These are phyloP conservation scores for Fusarium sp. DNA, from an alignment of 2,329 filamentous ascomycete genomes.

Conservation along the genomic window DNA sequence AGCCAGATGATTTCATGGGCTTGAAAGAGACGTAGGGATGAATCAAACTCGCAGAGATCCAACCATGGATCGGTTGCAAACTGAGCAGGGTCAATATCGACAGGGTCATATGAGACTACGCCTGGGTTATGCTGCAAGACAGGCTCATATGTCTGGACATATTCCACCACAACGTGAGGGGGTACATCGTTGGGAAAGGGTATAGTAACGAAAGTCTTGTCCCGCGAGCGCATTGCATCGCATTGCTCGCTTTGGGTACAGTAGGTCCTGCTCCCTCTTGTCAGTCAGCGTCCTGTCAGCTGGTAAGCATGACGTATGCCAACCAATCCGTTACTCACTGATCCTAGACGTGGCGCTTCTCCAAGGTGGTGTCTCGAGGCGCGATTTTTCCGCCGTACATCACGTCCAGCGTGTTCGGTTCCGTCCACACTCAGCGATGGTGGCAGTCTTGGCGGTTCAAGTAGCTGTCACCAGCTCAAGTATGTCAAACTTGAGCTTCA, in stretches of 20 bases:
- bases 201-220: slow-evolving; percentile 52
- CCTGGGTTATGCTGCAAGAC: slow-evolving; percentile 55
- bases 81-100: slow-evolving; percentile 45
- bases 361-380: neutral
- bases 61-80: slow-evolving; percentile 55
- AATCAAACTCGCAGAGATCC: slow-evolving; percentile 42
- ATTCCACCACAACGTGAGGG: slow-evolving; percentile 50
- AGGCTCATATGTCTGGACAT: slow-evolving; percentile 55
- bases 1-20: slow-evolving; percentile 48
- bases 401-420: neutral
- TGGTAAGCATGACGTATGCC: neutral
- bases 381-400: neutral
- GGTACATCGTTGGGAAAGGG: slow-evolving; percentile 54
- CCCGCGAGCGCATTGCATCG: slow-evolving; percentile 32
- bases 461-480: neutral
- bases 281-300: neutral
- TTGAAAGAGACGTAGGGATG: slow-evolving; percentile 49
- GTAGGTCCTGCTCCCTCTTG: neutral
- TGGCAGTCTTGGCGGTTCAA: neutral
- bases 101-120: slow-evolving; percentile 48
- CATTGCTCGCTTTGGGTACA: slow-evolving; percentile 40
- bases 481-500: neutral
- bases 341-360: neutral
- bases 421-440: neutral
- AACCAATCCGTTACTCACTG: slow-evolving; percentile 2